Evolutionary conservation across 106 monocot genomes (phyloP), one percentile per base, ranked within the genome.

Genomic region (Iris macrosiphon): DNA sequence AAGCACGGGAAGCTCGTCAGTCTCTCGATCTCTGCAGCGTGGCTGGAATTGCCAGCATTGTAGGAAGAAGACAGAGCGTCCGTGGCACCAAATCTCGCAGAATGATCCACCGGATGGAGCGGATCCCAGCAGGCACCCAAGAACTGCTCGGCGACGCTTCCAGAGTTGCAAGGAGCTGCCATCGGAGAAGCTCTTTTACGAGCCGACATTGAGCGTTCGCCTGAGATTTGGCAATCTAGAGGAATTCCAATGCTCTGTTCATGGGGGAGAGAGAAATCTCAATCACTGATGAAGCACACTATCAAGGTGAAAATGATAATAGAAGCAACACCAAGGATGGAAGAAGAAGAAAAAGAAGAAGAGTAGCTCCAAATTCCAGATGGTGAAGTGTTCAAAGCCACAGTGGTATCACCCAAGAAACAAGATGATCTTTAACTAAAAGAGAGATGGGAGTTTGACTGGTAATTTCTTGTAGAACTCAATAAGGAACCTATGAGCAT

Each of bases 401-500:
- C 28, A 67, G 60, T 29, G 33, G 55, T 17, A 39, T 15, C 31
- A 4, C 4, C 22, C 30, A 16, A 69, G 67, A 44, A 48, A 51
- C 63, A 23, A 40, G 20, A 20, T 23, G 33, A n/a, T n/a, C n/a
- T n/a, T n/a, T n/a, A n/a, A n/a, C n/a, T 62, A 21, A 38, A 25
- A 14, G 17, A 28, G 26, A 62, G 40, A 60, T 71, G 55, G 71
- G 40, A 56, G 40, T 70, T 75, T 66, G 75, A 77, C 67, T 50
- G 62, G 61, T 78, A 61, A 72, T 80, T 76, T 66, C 79, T 71
- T 74, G 72, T 45, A 66, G 43, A 62, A 51, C 70, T 82, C 66
- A 71, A 61, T 72, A 72, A 72, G 78, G 75, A 82, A 79, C 68
- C 75, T 78, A 16, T 78, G 68, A 72, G 63, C 49, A 40, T 70